Evolutionary conservation across 2,329 filamentous ascomycete species (phyloP), one percentile per base, ranked within the genome.

Genomic region (Fusarium sp.): DNA sequence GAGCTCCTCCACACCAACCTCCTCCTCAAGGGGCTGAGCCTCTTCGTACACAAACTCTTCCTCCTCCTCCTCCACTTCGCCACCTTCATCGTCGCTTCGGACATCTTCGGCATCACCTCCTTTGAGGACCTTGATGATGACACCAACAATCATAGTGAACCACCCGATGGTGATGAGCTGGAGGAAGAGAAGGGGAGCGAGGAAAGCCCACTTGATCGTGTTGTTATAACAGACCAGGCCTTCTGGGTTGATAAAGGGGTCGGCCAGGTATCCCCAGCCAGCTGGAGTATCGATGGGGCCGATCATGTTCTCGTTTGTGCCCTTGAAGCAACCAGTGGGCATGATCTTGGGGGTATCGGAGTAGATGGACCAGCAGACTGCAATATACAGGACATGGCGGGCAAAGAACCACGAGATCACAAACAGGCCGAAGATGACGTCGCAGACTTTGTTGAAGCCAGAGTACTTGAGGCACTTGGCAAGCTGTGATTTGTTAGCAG

Each of bases 391-490:
- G 51, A 94, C 78, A 74, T 99, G 95, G 47, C 95, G 91, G 25
- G 90, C 86, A 47, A 90, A 72, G 63, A 97, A 83, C 95, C 95
- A 99, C 48, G 87, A 86, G 14, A 92, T 70, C 77, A 98, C 89
- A 77, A 98, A 97, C 23, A 94, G 73, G 33, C 87, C 93, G 71
- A 98, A 98, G 45, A 88, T 85, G 60, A 88, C 77, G 72, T 98
- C 95, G 80, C 93, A 97, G 49, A 88, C 77, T 4, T 79, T 88
- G 61, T 87, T 86, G 76, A 85, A 92, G 59, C 90, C 89, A 47
- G 93, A 80, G 74, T 98, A 99, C 75, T 97, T 97, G 67, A 98
- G 85, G 70, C 93, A 91, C 77, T 99, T 99, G 67, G 95, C 95
- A 27, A 88, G 80, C 92, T 96, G 59, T 8, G 9, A 93, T 89